A percentile compares a stretch with the other conserved stretches of the same genome.
These are phyloP conservation scores for Calonectria leucothoes DNA, from an alignment of 2,329 filamentous ascomycete species.

Conservation along the genomic window DNA sequence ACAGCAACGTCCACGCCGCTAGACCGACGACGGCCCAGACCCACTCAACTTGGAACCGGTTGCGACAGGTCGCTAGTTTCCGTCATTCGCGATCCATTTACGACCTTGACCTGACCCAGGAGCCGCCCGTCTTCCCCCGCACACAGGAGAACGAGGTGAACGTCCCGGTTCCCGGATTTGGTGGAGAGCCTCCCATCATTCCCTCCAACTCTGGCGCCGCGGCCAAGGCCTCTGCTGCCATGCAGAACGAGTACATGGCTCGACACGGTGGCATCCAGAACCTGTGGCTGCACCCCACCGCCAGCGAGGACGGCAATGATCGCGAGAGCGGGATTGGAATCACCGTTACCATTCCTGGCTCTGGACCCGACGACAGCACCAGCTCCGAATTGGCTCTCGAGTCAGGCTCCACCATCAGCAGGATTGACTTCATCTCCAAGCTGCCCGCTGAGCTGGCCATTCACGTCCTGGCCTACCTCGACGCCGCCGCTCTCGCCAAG, in stretches of 20 bases:
- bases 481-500: conserved; percentile 62
- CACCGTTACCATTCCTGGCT: conserved; percentile 58
- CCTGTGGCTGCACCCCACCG: conserved; percentile 54
- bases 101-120: conserved; percentile 51
- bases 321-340: conserved; percentile 75
- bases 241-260: conserved; percentile 65
- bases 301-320: conserved; percentile 63
- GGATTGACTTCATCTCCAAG: conserved; percentile 67
- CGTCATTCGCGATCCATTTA: conserved; percentile 60
- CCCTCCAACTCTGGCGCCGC: conserved; percentile 70
- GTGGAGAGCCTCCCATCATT: conserved; percentile 69
- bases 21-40: conserved; percentile 59
- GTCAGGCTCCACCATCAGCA: conserved; percentile 57
- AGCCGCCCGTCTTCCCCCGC: conserved; percentile 35
- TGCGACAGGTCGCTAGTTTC: conserved; percentile 64
- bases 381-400: conserved; percentile 47
- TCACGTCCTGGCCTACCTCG: conserved; percentile 67
- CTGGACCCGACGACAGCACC: conserved; percentile 49
- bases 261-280: conserved; percentile 51
- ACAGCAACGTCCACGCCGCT: conserved; percentile 26
- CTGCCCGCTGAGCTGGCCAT: conserved; percentile 70
- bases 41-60: conserved; percentile 59
- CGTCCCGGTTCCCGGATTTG: conserved; percentile 60
- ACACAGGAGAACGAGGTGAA: conserved; percentile 45
- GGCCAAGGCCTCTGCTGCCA: conserved; percentile 69